phyloP scores from a whole-genome alignment of 139 green algal species.

The Tetratostichococcus sp. region DNA sequence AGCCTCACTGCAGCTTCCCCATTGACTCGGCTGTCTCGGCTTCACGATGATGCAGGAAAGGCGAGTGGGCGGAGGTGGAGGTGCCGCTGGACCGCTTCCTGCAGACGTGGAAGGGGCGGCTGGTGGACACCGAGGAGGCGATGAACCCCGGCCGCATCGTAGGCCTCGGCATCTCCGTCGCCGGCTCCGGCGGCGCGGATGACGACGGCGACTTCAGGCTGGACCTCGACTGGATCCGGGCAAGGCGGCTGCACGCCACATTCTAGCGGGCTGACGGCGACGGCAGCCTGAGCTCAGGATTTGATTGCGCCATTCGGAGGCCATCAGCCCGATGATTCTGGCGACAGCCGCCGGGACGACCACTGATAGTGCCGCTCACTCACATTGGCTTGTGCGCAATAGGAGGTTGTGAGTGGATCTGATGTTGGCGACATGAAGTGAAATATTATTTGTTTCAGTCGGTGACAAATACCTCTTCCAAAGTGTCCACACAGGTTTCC shows the following conservation, averaged over 20 bases:
- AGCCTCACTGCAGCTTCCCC: too few relatives aligned
- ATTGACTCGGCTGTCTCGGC: too few relatives aligned
- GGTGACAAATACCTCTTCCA: too few relatives aligned
- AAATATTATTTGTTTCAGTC: too few relatives aligned
- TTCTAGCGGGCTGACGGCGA: background rate
- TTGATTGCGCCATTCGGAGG: too few relatives aligned
- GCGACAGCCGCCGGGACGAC: too few relatives aligned
- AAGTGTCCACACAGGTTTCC: too few relatives aligned
- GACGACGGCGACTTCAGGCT: conserved; percentile 28
- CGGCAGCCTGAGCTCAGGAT: too few relatives aligned
- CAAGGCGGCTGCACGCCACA: background rate
- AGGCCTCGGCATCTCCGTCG: conserved; percentile 37
- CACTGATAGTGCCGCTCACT: too few relatives aligned
- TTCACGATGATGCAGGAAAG: conserved; percentile 24
- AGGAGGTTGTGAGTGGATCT: too few relatives aligned
- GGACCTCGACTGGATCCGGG: conserved; percentile 38
- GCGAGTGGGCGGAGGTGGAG: conserved; percentile 42
- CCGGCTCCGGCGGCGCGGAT: conserved; percentile 29
- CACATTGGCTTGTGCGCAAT: too few relatives aligned
- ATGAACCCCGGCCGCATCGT: conserved; percentile 43
- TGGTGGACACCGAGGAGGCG: conserved; percentile 37
- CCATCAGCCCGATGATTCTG: background rate
- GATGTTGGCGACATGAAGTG: too few relatives aligned
- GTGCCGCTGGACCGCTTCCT: conserved; percentile 47
- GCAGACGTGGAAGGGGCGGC: conserved; percentile 42